Evolutionary conservation across 441 rosid species (phyloP), one percentile per base, ranked within the genome.

Genomic region (Euphorbia schlechtendalii): DNA sequence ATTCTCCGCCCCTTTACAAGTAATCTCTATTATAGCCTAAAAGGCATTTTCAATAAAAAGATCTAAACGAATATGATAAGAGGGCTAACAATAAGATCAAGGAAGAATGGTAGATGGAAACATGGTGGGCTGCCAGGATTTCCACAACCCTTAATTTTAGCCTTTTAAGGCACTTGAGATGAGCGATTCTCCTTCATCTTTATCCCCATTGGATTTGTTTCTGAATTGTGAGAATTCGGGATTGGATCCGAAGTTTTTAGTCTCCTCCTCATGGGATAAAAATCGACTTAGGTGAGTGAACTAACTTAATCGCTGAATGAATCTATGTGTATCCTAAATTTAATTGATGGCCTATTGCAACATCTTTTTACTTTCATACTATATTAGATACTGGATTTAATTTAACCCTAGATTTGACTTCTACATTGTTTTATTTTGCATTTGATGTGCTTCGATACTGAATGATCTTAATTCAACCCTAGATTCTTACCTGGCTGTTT

Each of bases 221-320:
- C 63, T 92, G 73, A 90, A 89, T 7, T 83, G 87, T 8, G 78
- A 85, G 78, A 88, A 80, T 77, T 83, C 90, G 17, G 97, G 97
- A 4, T 70, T 90, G 68, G 86, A 88, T 71, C 71, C 81, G 13
- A 77, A 74, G 65, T 72, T 77, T 73, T 83, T 96, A 0, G 62
- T 77, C 25, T 87, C 92, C 53, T 80, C 93, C 57, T 92, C 96
- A 0, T 75, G 90, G 89, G 96, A 90, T 64, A 71, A 86, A 69
- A 76, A 80, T 69, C 80, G 57, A 30, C 83, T 83, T 73, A 92
- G 96, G 96, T 85, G 54, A 59, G 85, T 80, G n/a, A n/a, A n/a
- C n/a, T n/a, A 59, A 43, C 34, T 22, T n/a, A n/a, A 21, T 20
- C 49, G 48, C 17, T 34, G 24, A 38, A 56, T 18, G 66, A 63